Evolutionary conservation across 2,329 filamentous ascomycete genomes (phyloP).

Genomic region (Verticillium albo-atrum): DNA sequence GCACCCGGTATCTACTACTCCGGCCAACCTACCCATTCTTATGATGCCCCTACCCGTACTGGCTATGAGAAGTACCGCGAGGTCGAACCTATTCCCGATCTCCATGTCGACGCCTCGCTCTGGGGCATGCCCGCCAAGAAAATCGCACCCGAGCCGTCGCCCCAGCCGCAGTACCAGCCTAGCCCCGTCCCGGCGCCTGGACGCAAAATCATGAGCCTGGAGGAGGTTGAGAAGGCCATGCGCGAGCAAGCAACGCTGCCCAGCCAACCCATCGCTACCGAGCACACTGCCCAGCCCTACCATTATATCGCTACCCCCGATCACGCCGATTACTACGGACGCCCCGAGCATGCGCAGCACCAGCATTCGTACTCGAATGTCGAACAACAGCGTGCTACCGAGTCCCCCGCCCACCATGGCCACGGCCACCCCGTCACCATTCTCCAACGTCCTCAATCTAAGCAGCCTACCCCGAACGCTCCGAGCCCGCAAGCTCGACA

Average conservation of each 20-base stretch:
- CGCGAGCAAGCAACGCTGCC: slow-evolving; percentile 56
- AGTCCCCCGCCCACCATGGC: slow-evolving; percentile 22
- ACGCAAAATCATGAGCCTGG: slow-evolving; percentile 88
- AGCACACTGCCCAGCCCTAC: slow-evolving; percentile 24
- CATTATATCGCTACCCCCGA: slow-evolving; percentile 6
- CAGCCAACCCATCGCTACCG: slow-evolving; percentile 26
- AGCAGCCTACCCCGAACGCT: slow-evolving; percentile 24
- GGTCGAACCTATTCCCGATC: slow-evolving; percentile 72
- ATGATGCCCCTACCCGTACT: slow-evolving; percentile 58
- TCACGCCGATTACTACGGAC: slow-evolving; percentile 11
- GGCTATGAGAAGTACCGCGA: slow-evolving; percentile 86
- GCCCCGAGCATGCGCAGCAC: slow-evolving; percentile 8
- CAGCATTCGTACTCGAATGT: slow-evolving; percentile 19
- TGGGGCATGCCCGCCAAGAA: slow-evolving; percentile 73
- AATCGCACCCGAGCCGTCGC: slow-evolving; percentile 29
- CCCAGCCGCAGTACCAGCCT: slow-evolving; percentile 19
- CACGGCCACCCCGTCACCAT: slow-evolving; percentile 51
- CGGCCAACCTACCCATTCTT: slow-evolving; percentile 26
- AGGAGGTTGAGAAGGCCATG: slow-evolving; percentile 96
- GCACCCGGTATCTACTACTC: slow-evolving; percentile 24
- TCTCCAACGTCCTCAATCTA: slow-evolving; percentile 47
- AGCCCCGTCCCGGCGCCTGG: slow-evolving; percentile 28
- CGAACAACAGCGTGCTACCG: slow-evolving; percentile 20
- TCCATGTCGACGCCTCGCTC: slow-evolving; percentile 88
- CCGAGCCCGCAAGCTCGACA: slow-evolving; percentile 29